Percentiles rank a stretch among this genome's conserved stretches.
Conservation (phyloP, 768 basidiomycete genomes). For the Cystoderma amianthinum region DNA sequence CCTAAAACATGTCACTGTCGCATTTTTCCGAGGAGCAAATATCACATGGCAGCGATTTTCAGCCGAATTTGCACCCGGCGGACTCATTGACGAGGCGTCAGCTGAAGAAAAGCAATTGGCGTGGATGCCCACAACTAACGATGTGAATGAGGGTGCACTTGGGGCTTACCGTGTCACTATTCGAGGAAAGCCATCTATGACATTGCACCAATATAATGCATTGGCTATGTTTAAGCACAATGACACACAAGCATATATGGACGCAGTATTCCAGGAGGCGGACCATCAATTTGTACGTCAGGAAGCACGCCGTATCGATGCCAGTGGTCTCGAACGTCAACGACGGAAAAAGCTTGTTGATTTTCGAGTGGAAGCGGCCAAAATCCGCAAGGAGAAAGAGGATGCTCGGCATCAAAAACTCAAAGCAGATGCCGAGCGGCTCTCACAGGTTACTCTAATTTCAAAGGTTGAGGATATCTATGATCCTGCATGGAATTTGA, state of each 20-base stretch:
- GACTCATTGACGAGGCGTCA: constrained; percentile 15
- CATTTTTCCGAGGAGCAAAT: constrained; percentile 18
- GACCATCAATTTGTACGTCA: neutral
- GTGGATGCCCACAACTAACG: constrained; percentile 25
- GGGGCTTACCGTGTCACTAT: constrained; percentile 13
- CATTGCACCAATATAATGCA: constrained; percentile 12
- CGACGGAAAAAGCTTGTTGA: no score
- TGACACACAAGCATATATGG: constrained; percentile 16
- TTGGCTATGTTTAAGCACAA: constrained; percentile 12
- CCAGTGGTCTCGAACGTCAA: no score
- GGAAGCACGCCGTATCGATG: no score
- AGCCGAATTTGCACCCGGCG: constrained; percentile 18
- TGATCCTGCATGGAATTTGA: no score
- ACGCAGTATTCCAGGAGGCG: constrained; percentile 3
- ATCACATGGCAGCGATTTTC: constrained; percentile 19
- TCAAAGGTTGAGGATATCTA: no score
- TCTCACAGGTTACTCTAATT: no score
- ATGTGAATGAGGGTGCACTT: constrained; percentile 22
- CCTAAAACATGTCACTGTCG: constrained; percentile 8
- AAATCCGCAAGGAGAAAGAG: no score
- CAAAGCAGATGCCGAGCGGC: no score
- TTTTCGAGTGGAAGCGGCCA: no score
- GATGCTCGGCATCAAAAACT: no score
- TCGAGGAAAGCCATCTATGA: constrained; percentile 7
- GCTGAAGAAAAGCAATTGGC: constrained; percentile 11